Conservation (phyloP, 164 flowering plant genomes). For the Annona squamosa region DNA sequence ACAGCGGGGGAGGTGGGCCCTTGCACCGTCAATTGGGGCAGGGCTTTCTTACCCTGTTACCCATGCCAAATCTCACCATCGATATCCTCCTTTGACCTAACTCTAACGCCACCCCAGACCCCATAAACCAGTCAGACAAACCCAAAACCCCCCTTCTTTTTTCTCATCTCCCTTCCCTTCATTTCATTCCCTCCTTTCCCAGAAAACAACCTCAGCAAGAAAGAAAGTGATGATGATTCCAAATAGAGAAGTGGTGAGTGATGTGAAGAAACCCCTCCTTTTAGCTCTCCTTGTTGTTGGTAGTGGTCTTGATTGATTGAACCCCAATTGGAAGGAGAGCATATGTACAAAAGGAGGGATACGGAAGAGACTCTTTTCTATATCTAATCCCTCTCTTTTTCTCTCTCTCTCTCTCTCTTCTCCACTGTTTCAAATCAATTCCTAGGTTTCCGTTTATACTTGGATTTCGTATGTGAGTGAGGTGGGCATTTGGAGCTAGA, state of each 20-base stretch:
- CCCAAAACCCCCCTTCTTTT: conserved; percentile 1
- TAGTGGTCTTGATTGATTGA: conserved; percentile 19
- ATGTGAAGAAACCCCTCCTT: conserved; percentile 17
- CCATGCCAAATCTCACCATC: conserved; percentile 33
- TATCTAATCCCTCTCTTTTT: not conserved
- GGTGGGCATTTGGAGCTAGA: not conserved
- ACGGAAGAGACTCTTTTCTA: not conserved
- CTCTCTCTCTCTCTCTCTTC: not conserved
- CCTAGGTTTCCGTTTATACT: conserved; percentile 4
- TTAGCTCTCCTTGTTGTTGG: conserved; percentile 16
- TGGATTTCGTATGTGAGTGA: conserved; percentile 1
- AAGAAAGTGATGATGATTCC: conserved; percentile 11
- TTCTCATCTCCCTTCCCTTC: conserved; percentile 9
- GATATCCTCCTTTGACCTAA: conserved; percentile 49
- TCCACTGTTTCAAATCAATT: not conserved
- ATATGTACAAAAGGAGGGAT: not conserved
- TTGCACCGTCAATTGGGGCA: conserved; percentile 71
- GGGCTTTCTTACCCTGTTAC: conserved; percentile 38
- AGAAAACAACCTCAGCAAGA: conserved; percentile 11
- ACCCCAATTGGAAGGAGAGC: not conserved
- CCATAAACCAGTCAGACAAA: not conserved
- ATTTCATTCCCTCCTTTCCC: conserved; percentile 21
- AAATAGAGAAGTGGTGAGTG: conserved; percentile 37
- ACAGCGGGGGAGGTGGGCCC: conserved; percentile 34
- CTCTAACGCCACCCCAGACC: conserved; percentile 34